These are phyloP conservation scores for Pneumocystis murina DNA, from an alignment of 1,139 yeast species.

Conservation along the genomic window DNA sequence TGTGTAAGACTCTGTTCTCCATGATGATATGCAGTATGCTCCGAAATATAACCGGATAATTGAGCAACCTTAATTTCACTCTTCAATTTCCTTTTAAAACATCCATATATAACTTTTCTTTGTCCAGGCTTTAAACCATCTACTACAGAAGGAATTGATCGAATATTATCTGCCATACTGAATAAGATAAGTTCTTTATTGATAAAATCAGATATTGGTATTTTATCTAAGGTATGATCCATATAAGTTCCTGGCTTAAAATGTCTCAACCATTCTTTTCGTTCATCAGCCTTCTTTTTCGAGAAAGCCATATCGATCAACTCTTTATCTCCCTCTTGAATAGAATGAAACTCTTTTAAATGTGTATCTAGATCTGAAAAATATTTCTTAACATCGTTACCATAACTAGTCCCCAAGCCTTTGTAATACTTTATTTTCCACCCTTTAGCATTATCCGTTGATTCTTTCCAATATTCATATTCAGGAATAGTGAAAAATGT, in stretches of 20 bases:
- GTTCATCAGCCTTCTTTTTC: conserved; percentile 88
- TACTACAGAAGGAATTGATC: conserved; percentile 85
- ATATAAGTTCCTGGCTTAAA: conserved; percentile 84
- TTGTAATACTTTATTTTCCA: conserved; percentile 95
- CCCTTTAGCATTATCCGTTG: conserved; percentile 56
- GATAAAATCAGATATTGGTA: conserved; percentile 87
- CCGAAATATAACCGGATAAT: conserved; percentile 79
- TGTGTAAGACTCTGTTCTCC: conserved; percentile 81
- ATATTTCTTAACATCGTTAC: conserved; percentile 73
- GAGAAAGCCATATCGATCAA: conserved; percentile 86
- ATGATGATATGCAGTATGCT: conserved; percentile 87
- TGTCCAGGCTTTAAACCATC: conserved; percentile 98
- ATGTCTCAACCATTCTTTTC: conserved; percentile 91
- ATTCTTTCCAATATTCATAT: conserved; percentile 83
- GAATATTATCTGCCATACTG: conserved; percentile 90
- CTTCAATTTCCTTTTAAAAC: conserved; percentile 65
- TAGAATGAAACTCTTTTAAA: conserved; percentile 67
- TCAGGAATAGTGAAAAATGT: conserved; percentile 88
- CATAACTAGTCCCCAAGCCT: conserved; percentile 92
- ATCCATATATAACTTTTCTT: conserved; percentile 79
- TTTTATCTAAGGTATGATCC: conserved; percentile 61
- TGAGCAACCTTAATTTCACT: conserved; percentile 81
- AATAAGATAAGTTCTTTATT: conserved; percentile 88
- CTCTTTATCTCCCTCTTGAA: conserved; percentile 68
- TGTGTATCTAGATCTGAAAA: conserved; percentile 77